Base-by-base conservation (phyloP, 495 filamentous ascomycete species). In the Lophium mytilinum region DNA sequence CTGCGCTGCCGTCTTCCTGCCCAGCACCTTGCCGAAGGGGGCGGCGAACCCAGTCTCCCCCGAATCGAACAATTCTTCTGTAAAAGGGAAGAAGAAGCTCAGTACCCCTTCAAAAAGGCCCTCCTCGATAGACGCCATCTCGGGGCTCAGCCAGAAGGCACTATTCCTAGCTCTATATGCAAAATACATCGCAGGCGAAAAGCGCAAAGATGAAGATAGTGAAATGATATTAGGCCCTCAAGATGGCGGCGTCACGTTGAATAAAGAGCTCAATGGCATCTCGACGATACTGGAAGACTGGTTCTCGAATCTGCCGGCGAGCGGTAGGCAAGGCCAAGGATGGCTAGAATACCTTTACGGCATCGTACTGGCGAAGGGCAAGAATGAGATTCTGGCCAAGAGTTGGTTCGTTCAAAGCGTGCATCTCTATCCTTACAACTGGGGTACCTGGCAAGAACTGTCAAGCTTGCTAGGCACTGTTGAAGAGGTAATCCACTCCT, bases 301-400 rank as follows among this genome's bases (percentile, higher is more conserved):
- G 84, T 88, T 96, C 55, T 70, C 71, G 4, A 79, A 85, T 53
- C 80, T 82, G 37, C 74, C 71, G 45, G 72, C 74, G 11, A 79
- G 82, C 3, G 83, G 83, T 0, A 59, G 76, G 15, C 78, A 82
- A 24, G 60, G 66, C 15, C 68, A 96, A 60, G 91, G 91, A 8
- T 99, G 91, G 84, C 74, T 99, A n/a, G 88, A 96, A 64, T 99
- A 95, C 68, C 79, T 99, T 9, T 95, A 95, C 64, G 94, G 89
- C 0, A 83, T 97, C 64, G 83, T 96, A 37, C 76, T 96, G n/a
- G 76, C 84, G 4, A 96, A 91, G 69, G 83, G 89, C 46, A 94
- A 94, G 69, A 95, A 93, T 60, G 90, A 93, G 53, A 80, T 83
- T 33, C 76, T 84, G 47, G 93, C 93, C 9, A 82, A 88, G 67